Evolutionary conservation across 306 rosid species (phyloP), one percentile per base, ranked within the genome.

Genomic region (Medicago ruthenica): DNA sequence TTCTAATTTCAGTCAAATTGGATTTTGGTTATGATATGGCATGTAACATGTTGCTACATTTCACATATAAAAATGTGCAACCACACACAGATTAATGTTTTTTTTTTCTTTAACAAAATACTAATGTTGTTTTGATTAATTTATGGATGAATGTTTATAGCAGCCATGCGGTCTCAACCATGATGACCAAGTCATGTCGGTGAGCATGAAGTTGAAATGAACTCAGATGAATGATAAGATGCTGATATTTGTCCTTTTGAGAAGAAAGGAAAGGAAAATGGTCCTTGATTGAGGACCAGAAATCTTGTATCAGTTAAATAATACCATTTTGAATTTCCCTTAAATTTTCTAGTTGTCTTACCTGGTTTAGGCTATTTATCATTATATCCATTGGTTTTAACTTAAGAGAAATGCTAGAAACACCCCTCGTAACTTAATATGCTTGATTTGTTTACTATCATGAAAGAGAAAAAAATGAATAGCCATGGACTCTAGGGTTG

Each of bases 51-150:
- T 74, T 61, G 11, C 9, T 50, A 9, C 45, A 21, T 58, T 61
- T 15, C 36, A 20, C 45, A n/a, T 61, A 37, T 70, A 20, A 71
- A 8, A 42, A 42, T 73, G 21, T 58, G 71, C 59, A 80, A 74
- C 42, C 8, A 45, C 12, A 18, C 8, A 68, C n/a, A n/a, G n/a
- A n/a, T n/a, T n/a, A n/a, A n/a, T n/a, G n/a, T n/a, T n/a, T n/a
- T n/a, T n/a, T n/a, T n/a, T n/a, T n/a, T n/a, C n/a, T n/a, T n/a
- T n/a, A n/a, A n/a, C n/a, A n/a, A n/a, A n/a, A n/a, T n/a, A n/a
- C n/a, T n/a, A n/a, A n/a, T n/a, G n/a, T n/a, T n/a, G n/a, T n/a
- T n/a, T n/a, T n/a, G 60, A 48, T 31, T 65, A 2, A 2, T 36
- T 63, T 37, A 34, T 39, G 10, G 47, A 24, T 75, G 18, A 41